Evolutionary conservation across 108 stramenopile species (phyloP).

Genomic region (Skeletonema costatum): DNA sequence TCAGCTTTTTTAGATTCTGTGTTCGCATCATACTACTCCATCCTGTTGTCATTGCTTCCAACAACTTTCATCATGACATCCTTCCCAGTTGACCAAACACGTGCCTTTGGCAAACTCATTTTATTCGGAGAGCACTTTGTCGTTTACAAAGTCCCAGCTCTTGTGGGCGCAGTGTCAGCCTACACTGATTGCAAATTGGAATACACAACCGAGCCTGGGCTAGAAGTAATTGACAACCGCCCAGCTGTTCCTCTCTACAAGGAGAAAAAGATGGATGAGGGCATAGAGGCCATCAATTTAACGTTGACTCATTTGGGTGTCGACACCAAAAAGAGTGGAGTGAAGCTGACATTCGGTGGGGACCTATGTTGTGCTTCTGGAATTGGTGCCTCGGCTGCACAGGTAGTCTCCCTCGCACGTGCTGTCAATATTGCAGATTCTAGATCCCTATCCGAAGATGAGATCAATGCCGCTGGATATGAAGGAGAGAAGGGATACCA

Average conservation of each 20-base stretch:
- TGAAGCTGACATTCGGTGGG: conserved; percentile 80
- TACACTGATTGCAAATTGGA: conserved; percentile 77
- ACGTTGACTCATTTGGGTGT: conserved; percentile 75
- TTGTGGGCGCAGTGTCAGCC: conserved; percentile 85
- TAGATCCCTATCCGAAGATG: conserved; percentile 67
- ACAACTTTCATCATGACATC: conserved; percentile 13
- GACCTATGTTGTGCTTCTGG: conserved; percentile 80
- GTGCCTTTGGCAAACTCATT: conserved; percentile 86
- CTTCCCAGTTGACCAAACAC: conserved; percentile 53
- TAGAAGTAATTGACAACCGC: conserved; percentile 79
- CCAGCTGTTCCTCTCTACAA: conserved; percentile 89
- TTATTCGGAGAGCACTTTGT: conserved; percentile 92
- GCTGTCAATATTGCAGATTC: conserved; percentile 65
- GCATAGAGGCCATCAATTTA: conserved; percentile 65
- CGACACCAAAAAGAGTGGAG: conserved; percentile 44
- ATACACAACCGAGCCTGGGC: conserved; percentile 44
- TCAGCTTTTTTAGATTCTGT: too few relatives aligned
- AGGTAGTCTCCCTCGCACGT: conserved; percentile 80
- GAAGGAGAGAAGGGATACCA: conserved; percentile 93
- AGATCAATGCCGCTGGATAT: conserved; percentile 88
- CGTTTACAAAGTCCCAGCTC: conserved; percentile 87
- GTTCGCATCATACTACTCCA: too few relatives aligned
- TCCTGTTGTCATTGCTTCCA: not conserved
- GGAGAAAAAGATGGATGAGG: conserved; percentile 81
- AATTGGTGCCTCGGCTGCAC: conserved; percentile 86